Conservation (phyloP, 2,329 filamentous ascomycete genomes). For the Aspergillus uvarum region DNA sequence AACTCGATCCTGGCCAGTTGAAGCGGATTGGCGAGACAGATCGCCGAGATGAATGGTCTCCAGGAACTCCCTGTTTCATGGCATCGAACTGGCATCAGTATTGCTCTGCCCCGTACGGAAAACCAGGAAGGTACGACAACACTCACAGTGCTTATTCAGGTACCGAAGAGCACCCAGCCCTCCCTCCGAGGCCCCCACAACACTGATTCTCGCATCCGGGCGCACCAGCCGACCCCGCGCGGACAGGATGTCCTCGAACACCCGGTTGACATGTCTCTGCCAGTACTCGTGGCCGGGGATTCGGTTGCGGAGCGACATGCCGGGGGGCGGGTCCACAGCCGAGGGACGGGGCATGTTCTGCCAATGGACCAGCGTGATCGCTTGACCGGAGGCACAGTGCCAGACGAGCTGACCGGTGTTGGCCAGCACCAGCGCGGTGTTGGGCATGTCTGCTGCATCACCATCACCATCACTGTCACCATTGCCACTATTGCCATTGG, state of each 20-base stretch:
- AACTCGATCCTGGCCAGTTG: conserved; percentile 33
- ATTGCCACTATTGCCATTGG: background rate
- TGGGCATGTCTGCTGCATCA: conserved; percentile 20
- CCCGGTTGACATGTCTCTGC: conserved; percentile 62
- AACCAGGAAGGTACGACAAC: too few relatives aligned
- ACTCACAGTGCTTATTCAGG: conserved; percentile 57
- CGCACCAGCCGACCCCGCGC: conserved; percentile 44
- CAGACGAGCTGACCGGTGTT: conserved; percentile 78
- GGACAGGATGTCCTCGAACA: conserved; percentile 65
- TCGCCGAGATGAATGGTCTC: conserved; percentile 40
- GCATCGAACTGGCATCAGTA: background rate
- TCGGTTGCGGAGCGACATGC: conserved; percentile 57
- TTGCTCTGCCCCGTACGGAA: too few relatives aligned
- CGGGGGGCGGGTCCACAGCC: conserved; percentile 58
- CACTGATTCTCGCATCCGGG: conserved; percentile 58
- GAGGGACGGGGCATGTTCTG: conserved; percentile 60
- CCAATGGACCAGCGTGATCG: conserved; percentile 62
- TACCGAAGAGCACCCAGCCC: conserved; percentile 59
- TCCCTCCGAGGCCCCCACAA: conserved; percentile 70
- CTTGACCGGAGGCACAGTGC: conserved; percentile 63
- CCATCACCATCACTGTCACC: background rate
- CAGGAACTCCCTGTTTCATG: conserved; percentile 39
- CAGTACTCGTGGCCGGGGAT: conserved; percentile 61
- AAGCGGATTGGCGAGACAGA: conserved; percentile 42
- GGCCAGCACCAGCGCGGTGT: conserved; percentile 62